Percentiles rank a stretch among this genome's conserved stretches.
These are phyloP conservation scores for Incumbomyces lentus DNA, from an alignment of 2,329 filamentous ascomycete genomes.

Conservation along the genomic window DNA sequence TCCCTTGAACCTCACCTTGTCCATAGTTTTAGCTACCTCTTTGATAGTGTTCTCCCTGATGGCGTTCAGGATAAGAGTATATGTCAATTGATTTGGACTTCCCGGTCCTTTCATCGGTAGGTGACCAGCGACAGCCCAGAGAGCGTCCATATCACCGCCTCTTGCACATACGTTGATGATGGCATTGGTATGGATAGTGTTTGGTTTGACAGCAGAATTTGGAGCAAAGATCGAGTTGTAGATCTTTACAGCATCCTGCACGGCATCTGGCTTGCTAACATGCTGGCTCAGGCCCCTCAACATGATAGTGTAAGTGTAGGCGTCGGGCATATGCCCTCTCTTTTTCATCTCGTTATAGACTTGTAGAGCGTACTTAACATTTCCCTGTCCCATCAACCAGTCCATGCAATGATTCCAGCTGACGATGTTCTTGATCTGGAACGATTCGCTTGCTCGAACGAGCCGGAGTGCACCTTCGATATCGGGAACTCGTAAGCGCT, in stretches of 20 bases:
- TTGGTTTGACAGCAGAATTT: conserved; percentile 56
- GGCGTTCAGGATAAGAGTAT: conserved; percentile 71
- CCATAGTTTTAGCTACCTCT: conserved; percentile 22
- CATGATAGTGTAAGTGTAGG: conserved; percentile 73
- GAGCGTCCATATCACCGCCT: conserved; percentile 63
- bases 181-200: conserved; percentile 77
- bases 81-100: conserved; percentile 62
- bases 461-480: conserved; percentile 59
- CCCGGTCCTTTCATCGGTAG: conserved; percentile 54
- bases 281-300: conserved; percentile 62
- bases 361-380: conserved; percentile 58
- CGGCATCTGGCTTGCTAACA: conserved; percentile 45
- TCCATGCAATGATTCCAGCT: conserved; percentile 83
- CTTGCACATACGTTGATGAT: conserved; percentile 71
- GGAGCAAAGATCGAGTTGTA: conserved; percentile 64
- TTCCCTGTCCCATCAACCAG: conserved; percentile 53
- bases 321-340: conserved; percentile 66
- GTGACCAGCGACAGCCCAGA: conserved; percentile 67
- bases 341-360: conserved; percentile 99
- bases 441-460: conserved; percentile 40
- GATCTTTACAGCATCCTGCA: conserved; percentile 60
- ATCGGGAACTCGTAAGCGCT: conserved; percentile 48
- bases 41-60: conserved; percentile 43
- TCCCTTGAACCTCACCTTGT: conserved; percentile 10
- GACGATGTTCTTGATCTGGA: conserved; percentile 55